Evolutionary conservation across 1,284 basidiomycete species (phyloP).

Genomic region (Mycena sp.): DNA sequence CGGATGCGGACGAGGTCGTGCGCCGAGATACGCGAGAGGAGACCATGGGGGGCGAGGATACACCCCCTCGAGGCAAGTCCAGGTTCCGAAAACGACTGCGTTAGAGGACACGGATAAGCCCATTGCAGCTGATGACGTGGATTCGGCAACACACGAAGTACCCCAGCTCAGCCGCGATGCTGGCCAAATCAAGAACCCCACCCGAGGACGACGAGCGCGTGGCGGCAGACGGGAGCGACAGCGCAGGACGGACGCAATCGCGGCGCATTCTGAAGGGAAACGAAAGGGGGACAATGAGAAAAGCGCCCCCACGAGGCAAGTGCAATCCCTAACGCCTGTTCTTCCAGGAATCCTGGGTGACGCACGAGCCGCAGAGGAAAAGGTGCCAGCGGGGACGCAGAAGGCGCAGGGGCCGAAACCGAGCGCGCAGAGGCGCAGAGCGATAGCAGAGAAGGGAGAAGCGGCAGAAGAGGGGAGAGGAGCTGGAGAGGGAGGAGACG

Average conservation of each 20-base stretch:
- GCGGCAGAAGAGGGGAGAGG: neutral
- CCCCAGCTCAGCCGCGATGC: too few species aligned
- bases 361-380: neutral
- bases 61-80: neutral
- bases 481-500: neutral
- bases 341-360: neutral
- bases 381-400: neutral
- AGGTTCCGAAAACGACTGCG: too few species aligned
- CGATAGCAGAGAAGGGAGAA: neutral
- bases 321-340: neutral
- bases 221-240: neutral
- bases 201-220: too few species aligned
- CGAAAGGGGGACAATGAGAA: too few species aligned
- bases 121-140: neutral
- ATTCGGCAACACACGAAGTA: neutral
- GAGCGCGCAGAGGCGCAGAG: neutral
- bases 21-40: neutral
- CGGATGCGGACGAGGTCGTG: neutral
- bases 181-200: neutral
- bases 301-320: slow-evolving; percentile 22
- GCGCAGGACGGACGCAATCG: too few species aligned
- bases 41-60: neutral
- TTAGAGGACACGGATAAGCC: neutral
- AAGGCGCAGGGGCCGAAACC: too few species aligned
- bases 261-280: too few species aligned